Conservation (phyloP, 2,329 filamentous ascomycete genomes). For the Epichloe scottii region DNA sequence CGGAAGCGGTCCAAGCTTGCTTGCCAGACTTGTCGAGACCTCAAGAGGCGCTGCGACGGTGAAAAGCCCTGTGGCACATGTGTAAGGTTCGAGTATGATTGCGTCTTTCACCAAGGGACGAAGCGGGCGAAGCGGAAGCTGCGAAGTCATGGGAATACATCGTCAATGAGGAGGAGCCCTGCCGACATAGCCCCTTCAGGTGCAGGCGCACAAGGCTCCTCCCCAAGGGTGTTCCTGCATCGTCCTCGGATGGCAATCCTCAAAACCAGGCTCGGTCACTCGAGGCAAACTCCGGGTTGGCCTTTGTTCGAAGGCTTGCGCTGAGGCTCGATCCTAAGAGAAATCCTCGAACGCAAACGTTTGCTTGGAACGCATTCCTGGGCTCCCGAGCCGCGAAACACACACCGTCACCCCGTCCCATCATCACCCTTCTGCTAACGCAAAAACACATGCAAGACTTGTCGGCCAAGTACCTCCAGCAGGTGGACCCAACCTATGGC, state of each 20-base stretch:
- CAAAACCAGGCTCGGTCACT: conserved; percentile 18
- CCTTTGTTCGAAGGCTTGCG: conserved; percentile 40
- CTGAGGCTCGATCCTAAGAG: conserved; percentile 39
- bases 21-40: conserved; percentile 38
- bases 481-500: conserved; percentile 39
- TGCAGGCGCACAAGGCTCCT: not conserved
- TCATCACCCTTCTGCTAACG: not conserved
- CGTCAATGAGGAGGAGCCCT: not conserved
- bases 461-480: conserved; percentile 36
- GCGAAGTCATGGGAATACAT: not conserved
- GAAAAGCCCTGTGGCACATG: conserved; percentile 39
- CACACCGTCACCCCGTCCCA: not conserved
- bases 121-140: not conserved
- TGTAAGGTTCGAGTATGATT: conserved; percentile 39
- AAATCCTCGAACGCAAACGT: conserved; percentile 39
- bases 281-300: conserved; percentile 43
- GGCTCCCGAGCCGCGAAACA: conserved; percentile 24
- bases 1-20: conserved; percentile 30
- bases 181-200: not conserved
- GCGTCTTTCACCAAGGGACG: conserved; percentile 26
- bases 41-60: conserved; percentile 45
- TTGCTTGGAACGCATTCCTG: conserved; percentile 39
- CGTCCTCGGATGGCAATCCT: conserved; percentile 8
- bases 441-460: conserved; percentile 26
- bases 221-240: not conserved